These are phyloP conservation scores for Podaxis mareebaensis DNA, from an alignment of 768 basidiomycete species.

Conservation along the genomic window DNA sequence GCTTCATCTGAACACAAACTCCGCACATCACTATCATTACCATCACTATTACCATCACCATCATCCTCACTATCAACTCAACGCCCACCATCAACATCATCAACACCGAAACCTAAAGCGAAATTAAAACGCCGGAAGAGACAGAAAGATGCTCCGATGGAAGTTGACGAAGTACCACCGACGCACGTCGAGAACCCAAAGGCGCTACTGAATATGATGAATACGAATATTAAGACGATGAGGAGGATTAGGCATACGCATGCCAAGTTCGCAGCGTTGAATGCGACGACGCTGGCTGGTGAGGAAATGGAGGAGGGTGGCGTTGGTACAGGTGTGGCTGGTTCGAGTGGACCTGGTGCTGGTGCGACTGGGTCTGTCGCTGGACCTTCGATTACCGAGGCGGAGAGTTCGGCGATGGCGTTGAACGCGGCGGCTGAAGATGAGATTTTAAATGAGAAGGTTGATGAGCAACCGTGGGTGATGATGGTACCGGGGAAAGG, in stretches of 20 bases:
- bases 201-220: slow-evolving; percentile 70
- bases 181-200: slow-evolving; percentile 32
- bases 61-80: not conserved
- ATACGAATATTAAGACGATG: slow-evolving; percentile 74
- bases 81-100: not conserved
- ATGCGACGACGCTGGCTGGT: slow-evolving; percentile 30
- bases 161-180: slow-evolving; percentile 7
- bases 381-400: slow-evolving; percentile 20
- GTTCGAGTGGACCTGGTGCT: slow-evolving; percentile 19
- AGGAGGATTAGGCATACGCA: slow-evolving; percentile 74
- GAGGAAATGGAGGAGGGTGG: slow-evolving; percentile 39
- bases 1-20: slow-evolving; percentile 30
- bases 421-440: slow-evolving; percentile 30
- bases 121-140: slow-evolving; percentile 18
- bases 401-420: slow-evolving; percentile 20
- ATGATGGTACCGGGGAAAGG: slow-evolving; percentile 24
- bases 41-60: not conserved
- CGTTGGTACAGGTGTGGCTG: slow-evolving; percentile 25
- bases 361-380: slow-evolving; percentile 19
- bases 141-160: not conserved
- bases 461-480: slow-evolving; percentile 67
- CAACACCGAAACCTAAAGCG: slow-evolving; percentile 14
- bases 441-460: slow-evolving; percentile 42
- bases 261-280: slow-evolving; percentile 64
- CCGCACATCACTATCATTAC: not conserved